A percentile compares a stretch with the other conserved stretches of the same genome.
Evolutionary conservation across 1,139 yeast species (phyloP).

Genomic region (Candida pseudoviswanathii): DNA sequence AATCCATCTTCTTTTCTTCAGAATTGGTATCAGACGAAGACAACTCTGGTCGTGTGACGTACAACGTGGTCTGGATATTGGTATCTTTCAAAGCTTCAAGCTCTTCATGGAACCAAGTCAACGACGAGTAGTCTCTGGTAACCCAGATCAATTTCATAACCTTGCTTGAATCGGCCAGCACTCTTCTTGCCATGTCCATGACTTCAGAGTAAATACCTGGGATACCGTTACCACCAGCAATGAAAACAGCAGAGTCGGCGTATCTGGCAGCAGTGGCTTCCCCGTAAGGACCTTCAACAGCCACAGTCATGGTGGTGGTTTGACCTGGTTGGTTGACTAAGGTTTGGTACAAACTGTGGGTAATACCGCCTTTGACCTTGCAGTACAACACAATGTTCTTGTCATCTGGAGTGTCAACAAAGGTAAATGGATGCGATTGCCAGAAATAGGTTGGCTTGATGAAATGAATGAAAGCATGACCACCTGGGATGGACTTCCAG

Average conservation of each 20-base stretch:
- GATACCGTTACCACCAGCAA: conserved; percentile 48
- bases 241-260: conserved; percentile 40
- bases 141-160: conserved; percentile 55
- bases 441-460: conserved; percentile 36
- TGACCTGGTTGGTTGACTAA: conserved; percentile 30
- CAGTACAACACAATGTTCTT: conserved; percentile 27
- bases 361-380: conserved; percentile 42
- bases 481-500: conserved; percentile 50
- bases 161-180: conserved; percentile 44
- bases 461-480: conserved; percentile 54
- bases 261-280: conserved; percentile 30
- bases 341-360: conserved; percentile 33
- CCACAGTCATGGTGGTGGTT: conserved; percentile 29
- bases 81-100: conserved; percentile 35
- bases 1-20: conserved; percentile 4
- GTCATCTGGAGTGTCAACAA: conserved; percentile 23
- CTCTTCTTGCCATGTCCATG: conserved; percentile 33
- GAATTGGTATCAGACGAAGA: neutral
- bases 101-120: conserved; percentile 56
- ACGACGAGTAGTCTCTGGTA: conserved; percentile 43
- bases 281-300: conserved; percentile 47
- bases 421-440: conserved; percentile 41
- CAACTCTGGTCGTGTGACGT: conserved; percentile 42
- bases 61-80: conserved; percentile 38
- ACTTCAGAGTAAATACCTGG: conserved; percentile 48